Evolutionary conservation across 2,329 filamentous ascomycete species (phyloP).

Genomic region (Moelleriella libera): DNA sequence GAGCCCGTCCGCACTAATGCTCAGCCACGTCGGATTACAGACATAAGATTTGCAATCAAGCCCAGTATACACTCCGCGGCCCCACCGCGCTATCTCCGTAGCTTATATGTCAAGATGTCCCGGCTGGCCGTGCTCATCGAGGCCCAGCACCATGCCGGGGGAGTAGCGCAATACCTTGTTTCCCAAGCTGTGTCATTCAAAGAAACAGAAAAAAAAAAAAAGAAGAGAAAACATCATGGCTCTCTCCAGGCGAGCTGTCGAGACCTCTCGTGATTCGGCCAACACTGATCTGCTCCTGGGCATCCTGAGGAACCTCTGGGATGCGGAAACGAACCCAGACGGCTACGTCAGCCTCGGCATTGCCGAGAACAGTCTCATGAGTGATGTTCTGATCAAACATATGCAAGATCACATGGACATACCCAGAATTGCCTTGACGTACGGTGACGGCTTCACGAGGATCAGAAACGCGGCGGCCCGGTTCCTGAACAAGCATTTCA

Average conservation of each 20-base stretch:
- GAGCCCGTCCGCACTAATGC: too few species aligned
- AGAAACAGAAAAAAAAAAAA: too few species aligned
- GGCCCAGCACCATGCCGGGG: too few species aligned
- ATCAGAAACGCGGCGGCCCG: slow-evolving; percentile 15
- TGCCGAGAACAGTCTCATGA: slow-evolving; percentile 39
- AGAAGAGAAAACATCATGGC: neutral
- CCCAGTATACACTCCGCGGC: too few species aligned
- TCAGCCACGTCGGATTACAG: too few species aligned
- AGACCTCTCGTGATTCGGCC: neutral
- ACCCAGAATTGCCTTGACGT: slow-evolving; percentile 18
- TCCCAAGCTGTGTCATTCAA: too few species aligned
- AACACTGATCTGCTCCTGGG: slow-evolving; percentile 16
- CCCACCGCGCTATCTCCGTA: too few species aligned
- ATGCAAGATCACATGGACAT: slow-evolving; percentile 23
- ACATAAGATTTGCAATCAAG: too few species aligned
- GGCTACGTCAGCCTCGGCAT: slow-evolving; percentile 36
- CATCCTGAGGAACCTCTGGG: slow-evolving; percentile 28
- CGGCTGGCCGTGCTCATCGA: too few species aligned
- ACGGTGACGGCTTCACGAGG: slow-evolving; percentile 24
- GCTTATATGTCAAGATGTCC: too few species aligned
- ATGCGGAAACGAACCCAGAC: slow-evolving; percentile 21
- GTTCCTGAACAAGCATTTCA: slow-evolving; percentile 21
- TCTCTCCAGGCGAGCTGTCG: neutral
- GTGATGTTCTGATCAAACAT: slow-evolving; percentile 26
- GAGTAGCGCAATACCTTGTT: too few species aligned